Base-by-base conservation (phyloP, 371 early-diverging fungal genomes). In the Rhizopus sp. region DNA sequence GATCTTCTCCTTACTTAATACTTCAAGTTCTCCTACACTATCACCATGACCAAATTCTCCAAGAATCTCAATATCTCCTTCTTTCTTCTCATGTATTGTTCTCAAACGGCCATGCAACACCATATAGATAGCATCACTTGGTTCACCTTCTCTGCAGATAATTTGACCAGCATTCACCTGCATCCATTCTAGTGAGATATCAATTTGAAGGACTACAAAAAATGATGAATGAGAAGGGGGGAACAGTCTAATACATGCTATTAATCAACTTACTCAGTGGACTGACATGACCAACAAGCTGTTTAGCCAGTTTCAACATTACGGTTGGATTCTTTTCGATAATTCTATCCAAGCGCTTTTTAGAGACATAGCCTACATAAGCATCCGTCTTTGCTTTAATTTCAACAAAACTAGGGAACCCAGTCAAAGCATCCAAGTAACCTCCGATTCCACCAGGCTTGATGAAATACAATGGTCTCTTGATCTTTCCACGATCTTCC, bases 161-260 rank as follows among this genome's bases (percentile, higher is more conserved):
- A 95, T 87, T 69, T 97, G 93, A 15, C 96, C 93, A 23, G 96
- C 95, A 63, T 80, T 88, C 8, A 93, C 89, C 55, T 95, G 94
- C 71, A 88, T 86, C 99, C 99, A 98, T 62, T 97, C 99, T 57
- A 97, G 73, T 0, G 99, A 95, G 39, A 93, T 88, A 74, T 97
- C 97, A 44, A 98, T 88, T 65, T 95, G 93, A 49, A 95, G 79
- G 16, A 92, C 85, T 70, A 68, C 6, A 31, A 7, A 51, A 40
- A 40, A 41, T 47, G 31, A 6, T 38, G 5, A 41, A 38, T 53
- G 41, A 45, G 17, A 17, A 53, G 16, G 23, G 23, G 23, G 23
- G 23, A 23, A 23, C 23, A 23, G 10, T 54, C 46, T 12, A 46
- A 30, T 32, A 55, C 31, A 37, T 15, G 3, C 16, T 23, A 34